Percentiles rank a stretch among this genome's conserved stretches.
Conservation (phyloP, 2,329 filamentous ascomycete genomes). For the Alternaria sp. region DNA sequence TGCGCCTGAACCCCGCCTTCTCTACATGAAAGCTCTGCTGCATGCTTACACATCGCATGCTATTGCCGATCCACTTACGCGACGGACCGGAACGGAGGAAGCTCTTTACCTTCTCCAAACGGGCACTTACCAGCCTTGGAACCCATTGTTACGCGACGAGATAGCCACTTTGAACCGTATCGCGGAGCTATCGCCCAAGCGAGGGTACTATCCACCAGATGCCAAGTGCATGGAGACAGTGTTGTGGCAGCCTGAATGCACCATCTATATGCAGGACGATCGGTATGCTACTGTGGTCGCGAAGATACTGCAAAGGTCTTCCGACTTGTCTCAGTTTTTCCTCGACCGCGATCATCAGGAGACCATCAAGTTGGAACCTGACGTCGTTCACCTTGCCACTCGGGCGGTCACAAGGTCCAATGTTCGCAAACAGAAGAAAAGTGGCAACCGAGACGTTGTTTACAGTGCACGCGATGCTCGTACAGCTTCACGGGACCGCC, state of each 20-base stretch:
- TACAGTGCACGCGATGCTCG: slow-evolving; percentile 29
- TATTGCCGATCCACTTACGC: slow-evolving; percentile 66
- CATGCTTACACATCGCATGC: slow-evolving; percentile 69
- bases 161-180: slow-evolving; percentile 32
- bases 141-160: slow-evolving; percentile 15
- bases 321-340: slow-evolving; percentile 22
- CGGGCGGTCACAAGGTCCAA: slow-evolving; percentile 22
- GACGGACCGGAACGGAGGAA: slow-evolving; percentile 69
- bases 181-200: slow-evolving; percentile 49
- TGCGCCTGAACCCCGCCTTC: slow-evolving; percentile 62
- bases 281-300: slow-evolving; percentile 30
- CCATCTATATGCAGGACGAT: slow-evolving; percentile 46
- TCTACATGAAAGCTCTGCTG: slow-evolving; percentile 65
- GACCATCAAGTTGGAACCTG: background rate
- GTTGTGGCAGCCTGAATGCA: slow-evolving; percentile 40
- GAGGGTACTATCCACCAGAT: slow-evolving; percentile 43
- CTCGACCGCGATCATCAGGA: background rate
- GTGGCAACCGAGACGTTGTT: slow-evolving; percentile 4
- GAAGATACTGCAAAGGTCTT: slow-evolving; percentile 24
- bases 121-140: slow-evolving; percentile 57
- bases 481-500: background rate
- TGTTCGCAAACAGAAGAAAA: background rate
- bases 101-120: slow-evolving; percentile 61
- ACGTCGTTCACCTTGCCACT: slow-evolving; percentile 29
- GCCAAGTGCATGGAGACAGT: slow-evolving; percentile 43